Conservation (phyloP, 352 stramenopile species). For the Pythium sukuiense region DNA sequence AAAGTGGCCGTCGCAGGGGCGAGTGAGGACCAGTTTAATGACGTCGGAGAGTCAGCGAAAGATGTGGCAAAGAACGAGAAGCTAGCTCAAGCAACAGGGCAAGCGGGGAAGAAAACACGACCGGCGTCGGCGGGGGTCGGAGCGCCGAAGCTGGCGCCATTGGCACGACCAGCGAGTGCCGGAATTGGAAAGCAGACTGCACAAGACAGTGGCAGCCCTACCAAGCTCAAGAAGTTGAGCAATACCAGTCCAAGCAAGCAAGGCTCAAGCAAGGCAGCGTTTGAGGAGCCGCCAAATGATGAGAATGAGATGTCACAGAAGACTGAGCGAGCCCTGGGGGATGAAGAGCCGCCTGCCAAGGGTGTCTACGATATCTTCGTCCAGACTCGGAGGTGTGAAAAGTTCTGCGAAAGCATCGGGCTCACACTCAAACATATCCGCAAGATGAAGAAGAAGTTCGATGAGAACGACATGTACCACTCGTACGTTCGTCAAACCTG, state of each 20-base stretch:
- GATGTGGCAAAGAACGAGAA: not conserved
- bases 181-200: not conserved
- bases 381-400: constrained; percentile 54
- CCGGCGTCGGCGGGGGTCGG: constrained; percentile 18
- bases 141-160: not conserved
- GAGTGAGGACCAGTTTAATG: constrained; percentile 21
- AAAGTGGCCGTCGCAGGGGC: constrained; percentile 17
- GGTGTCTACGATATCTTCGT: constrained; percentile 56
- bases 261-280: constrained; percentile 7
- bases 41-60: constrained; percentile 17
- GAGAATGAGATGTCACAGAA: not conserved
- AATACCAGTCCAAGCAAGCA: not conserved
- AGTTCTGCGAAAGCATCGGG: constrained; percentile 45
- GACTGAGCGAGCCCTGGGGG: constrained; percentile 3
- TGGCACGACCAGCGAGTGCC: constrained; percentile 6
- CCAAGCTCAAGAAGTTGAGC: not conserved
- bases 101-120: constrained; percentile 1
- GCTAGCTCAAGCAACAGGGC: not conserved
- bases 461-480: constrained; percentile 77
- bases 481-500: constrained; percentile 57
- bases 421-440: constrained; percentile 58
- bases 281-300: not conserved
- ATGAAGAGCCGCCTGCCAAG: constrained; percentile 16
- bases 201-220: not conserved
- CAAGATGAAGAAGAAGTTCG: constrained; percentile 69